Base-by-base conservation (phyloP, 768 basidiomycete species). In the Phanerochaete carnosa region DNA sequence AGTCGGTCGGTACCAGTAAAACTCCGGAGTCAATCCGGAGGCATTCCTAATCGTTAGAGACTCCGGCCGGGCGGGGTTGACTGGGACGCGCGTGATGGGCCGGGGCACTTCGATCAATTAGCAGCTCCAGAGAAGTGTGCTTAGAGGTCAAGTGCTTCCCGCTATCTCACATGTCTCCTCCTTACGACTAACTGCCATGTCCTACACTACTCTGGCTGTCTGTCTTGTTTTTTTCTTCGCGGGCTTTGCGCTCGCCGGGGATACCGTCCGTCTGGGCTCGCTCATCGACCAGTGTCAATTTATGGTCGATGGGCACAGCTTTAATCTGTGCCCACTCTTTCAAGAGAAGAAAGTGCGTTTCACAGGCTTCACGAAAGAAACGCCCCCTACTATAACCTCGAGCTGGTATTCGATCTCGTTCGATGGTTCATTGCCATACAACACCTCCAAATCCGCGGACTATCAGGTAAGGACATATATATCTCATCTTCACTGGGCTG, bases 251-350 rank as follows among this genome's bases (percentile, higher is more conserved):
- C 28, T 30, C 25, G 63, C 55, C 3, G 55, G 55, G 25, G 63
- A 64, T 51, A 45, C 46, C n/a, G 63, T 58, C 32, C 25, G 33
- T 22, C 64, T 71, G 25, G 62, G 57, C 49, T 57, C 37, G 13
- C 57, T 62, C 11, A 53, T 43, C 13, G n/a, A 65, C 58, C 61
- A 67, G n/a, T 73, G 72, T 62, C 56, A 59, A 26, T 72, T 73
- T 56, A 60, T 50, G 55, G 50, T 71, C 26, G 68, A 62, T 5
- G 60, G 61, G 11, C 49, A 60, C 49, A n/a, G 8, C 37, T 75
- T 70, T 49, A 60, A 72, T 63, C 59, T 74, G 25, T 74, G 73
- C 59, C 72, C 72, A 23, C 53, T 74, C 33, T 45, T 73, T 32
- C 64, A 65, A 50, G 64, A 65, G 45, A 58, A 57, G n/a, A 28